Evolutionary conservation across 2,329 filamentous ascomycete species (phyloP).

Genomic region (Dendryphion nanum): DNA sequence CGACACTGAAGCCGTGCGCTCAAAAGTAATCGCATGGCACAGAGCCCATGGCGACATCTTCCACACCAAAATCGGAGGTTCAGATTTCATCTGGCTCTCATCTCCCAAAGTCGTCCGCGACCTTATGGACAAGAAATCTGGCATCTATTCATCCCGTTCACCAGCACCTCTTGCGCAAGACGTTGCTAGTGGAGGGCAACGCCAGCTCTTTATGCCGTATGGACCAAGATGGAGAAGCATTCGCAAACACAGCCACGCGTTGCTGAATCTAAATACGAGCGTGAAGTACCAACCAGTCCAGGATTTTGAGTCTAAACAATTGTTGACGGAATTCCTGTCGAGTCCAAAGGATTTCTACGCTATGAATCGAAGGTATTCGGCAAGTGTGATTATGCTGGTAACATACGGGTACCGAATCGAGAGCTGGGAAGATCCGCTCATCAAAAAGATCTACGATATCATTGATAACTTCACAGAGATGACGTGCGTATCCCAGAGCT

Average conservation of each 20-base stretch:
- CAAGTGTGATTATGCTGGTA: slow-evolving; percentile 33
- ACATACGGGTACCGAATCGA: slow-evolving; percentile 36
- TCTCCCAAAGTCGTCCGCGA: slow-evolving; percentile 53
- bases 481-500: slow-evolving; percentile 9
- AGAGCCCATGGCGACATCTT: slow-evolving; percentile 39
- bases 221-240: slow-evolving; percentile 37
- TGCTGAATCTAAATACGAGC: slow-evolving; percentile 29
- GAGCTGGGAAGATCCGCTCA: slow-evolving; percentile 29
- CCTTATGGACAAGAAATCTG: slow-evolving; percentile 54
- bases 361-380: slow-evolving; percentile 33
- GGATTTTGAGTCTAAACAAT: slow-evolving; percentile 48
- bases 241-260: slow-evolving; percentile 33
- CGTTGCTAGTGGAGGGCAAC: slow-evolving; percentile 48
- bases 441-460: slow-evolving; percentile 31
- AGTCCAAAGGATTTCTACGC: slow-evolving; percentile 31
- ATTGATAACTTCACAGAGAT: slow-evolving; percentile 32
- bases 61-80: slow-evolving; percentile 41
- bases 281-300: slow-evolving; percentile 43
- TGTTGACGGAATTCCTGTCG: slow-evolving; percentile 44
- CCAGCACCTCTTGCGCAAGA: slow-evolving; percentile 37
- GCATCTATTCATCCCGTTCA: slow-evolving; percentile 51
- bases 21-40: slow-evolving; percentile 35
- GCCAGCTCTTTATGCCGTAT: slow-evolving; percentile 48
- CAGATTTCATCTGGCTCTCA: slow-evolving; percentile 43
- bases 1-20: slow-evolving; percentile 31